Evolutionary conservation across 2,329 filamentous ascomycete species (phyloP).

Genomic region (Colletotrichum kahawae): DNA sequence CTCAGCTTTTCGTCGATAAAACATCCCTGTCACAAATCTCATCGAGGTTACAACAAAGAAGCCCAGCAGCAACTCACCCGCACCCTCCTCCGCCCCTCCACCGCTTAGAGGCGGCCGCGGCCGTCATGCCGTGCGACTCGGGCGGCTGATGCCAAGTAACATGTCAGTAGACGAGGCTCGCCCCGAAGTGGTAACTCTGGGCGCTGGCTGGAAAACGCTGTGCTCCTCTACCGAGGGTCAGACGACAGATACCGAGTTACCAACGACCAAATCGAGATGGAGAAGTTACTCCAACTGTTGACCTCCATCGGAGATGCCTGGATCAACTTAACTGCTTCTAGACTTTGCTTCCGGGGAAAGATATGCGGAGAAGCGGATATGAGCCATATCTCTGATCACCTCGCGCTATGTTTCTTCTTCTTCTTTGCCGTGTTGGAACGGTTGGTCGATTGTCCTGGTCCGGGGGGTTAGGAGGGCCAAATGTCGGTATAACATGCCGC

Average conservation of each 20-base stretch:
- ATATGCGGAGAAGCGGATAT: background rate
- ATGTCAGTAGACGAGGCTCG: background rate
- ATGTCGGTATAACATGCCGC: background rate
- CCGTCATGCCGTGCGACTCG: background rate
- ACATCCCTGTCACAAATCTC: background rate
- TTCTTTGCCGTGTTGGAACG: background rate
- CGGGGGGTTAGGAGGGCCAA: background rate
- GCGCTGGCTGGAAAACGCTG: background rate
- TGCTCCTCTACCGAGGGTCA: background rate
- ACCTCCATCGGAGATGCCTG: background rate
- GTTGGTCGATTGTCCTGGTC: background rate
- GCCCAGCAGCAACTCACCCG: background rate
- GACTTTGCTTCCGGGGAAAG: background rate
- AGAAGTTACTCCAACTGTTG: background rate
- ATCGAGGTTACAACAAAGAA: background rate
- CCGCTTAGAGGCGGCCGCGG: background rate
- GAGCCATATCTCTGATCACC: background rate
- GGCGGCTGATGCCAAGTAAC: constrained; percentile 1
- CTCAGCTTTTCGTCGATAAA: background rate
- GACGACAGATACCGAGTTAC: background rate
- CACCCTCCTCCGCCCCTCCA: background rate
- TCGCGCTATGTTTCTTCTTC: background rate
- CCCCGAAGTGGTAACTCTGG: background rate
- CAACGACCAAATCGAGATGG: background rate
- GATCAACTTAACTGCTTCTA: background rate